These are phyloP conservation scores for Pseudogymnoascus sp. DNA, from an alignment of 2,329 filamentous ascomycete species.

Conservation along the genomic window DNA sequence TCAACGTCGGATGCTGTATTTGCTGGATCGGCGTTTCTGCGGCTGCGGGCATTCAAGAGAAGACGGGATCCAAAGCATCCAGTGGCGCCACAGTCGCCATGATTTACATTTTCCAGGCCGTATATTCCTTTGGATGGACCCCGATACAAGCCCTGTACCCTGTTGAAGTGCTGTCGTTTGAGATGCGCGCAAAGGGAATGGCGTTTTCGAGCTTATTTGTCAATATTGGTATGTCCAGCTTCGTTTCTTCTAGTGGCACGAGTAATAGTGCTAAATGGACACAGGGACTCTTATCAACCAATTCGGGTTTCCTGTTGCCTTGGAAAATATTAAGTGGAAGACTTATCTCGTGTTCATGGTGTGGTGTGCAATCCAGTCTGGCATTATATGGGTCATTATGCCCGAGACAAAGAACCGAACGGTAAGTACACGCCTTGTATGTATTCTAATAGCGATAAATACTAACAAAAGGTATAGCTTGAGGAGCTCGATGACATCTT, in stretches of 20 bases:
- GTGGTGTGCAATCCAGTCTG: slow-evolving; percentile 35
- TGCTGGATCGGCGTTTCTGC: slow-evolving; percentile 46
- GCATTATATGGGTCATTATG: slow-evolving; percentile 40
- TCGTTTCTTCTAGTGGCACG: neutral
- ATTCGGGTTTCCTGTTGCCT: slow-evolving; percentile 38
- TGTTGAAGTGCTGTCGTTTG: slow-evolving; percentile 44
- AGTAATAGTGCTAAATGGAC: neutral
- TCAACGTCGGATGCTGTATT: slow-evolving; percentile 39
- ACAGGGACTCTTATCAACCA: slow-evolving; percentile 35
- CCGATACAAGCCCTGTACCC: slow-evolving; percentile 41
- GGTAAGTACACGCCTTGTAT: neutral
- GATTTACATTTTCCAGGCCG: slow-evolving; percentile 41
- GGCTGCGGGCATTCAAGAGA: slow-evolving; percentile 32
- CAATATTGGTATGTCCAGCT: slow-evolving; percentile 32
- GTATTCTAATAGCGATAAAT: neutral
- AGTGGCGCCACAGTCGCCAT: slow-evolving; percentile 20
- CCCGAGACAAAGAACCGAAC: slow-evolving; percentile 43
- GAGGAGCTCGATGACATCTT: slow-evolving; percentile 47
- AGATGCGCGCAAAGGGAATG: slow-evolving; percentile 49
- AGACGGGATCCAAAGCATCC: slow-evolving; percentile 26
- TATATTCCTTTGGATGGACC: slow-evolving; percentile 41
- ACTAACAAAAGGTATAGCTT: slow-evolving; percentile 23
- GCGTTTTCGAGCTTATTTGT: slow-evolving; percentile 38
- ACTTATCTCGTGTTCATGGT: slow-evolving; percentile 44
- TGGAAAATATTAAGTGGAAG: slow-evolving; percentile 43